Evolutionary conservation across 2,329 filamentous ascomycete species (phyloP), one percentile per base, ranked within the genome.

Genomic region (Nothophaeocryptopus gaeumannii): DNA sequence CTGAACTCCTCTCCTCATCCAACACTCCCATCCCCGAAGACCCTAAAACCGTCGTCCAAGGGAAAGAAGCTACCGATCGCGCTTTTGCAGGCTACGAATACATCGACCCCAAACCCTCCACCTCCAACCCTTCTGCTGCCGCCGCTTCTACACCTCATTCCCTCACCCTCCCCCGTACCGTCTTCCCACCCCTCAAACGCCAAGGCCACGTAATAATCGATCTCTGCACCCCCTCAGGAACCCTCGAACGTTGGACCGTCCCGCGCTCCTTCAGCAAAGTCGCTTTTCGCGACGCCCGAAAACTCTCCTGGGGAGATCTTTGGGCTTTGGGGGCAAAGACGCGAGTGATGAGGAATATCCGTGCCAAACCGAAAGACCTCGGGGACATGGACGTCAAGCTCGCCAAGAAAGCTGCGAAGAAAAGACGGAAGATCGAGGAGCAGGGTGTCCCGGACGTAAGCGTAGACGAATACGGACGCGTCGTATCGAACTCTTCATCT

Each of bases 301-400:
- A 99, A 72, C 81, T 86, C 0, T 74, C 74, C 45, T 97, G 92
- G 93, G 93, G 93, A 34, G 93, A 97, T 67, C 76, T 97, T 8
- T 99, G 93, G 93, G 90, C 92, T 0, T 76, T 97, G 0, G 93
- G 93, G 0, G 92, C 91, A 15, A 97, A 97, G 77, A 95, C 89
- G 0, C 79, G 89, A 10, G 79, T 86, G 3, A 65, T 70, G 2
- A 75, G 88, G 39, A 75, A 7, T 70, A 46, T 53, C 15, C 57
- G 48, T 8, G 55, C 58, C 10, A 54, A 55, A 20, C 53, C 35
- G 10, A 53, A 43, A 41, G 51, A 50, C 39, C 44, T 49, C 4
- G 58, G 53, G 8, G 53, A 56, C 12, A 47, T 57, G 51, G 50
- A 58, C 37, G 48, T 42, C 13, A 55, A 56, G 48, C 51, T 51